Evolutionary conservation across 1,284 basidiomycete genomes (phyloP).

Genomic region (Mycosarcoma maydis): DNA sequence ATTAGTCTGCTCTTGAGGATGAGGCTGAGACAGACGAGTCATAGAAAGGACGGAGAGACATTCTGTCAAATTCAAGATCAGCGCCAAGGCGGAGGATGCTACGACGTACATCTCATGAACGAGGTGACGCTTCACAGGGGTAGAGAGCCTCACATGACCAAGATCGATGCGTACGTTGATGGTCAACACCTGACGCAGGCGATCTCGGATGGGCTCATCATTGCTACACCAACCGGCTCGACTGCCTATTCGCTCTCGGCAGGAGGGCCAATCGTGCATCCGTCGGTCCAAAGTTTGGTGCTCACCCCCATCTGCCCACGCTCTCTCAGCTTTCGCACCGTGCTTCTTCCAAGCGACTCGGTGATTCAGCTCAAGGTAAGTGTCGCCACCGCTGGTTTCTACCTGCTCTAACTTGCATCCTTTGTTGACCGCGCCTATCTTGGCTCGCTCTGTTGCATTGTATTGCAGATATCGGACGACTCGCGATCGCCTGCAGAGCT

Average conservation of each 20-base stretch:
- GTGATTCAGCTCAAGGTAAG: conserved; percentile 82
- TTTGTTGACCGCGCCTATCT: background rate
- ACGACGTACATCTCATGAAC: conserved; percentile 95
- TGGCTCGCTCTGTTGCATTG: conserved; percentile 63
- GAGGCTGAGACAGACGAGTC: conserved; percentile 53
- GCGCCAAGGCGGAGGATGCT: conserved; percentile 30
- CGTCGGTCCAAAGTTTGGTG: conserved; percentile 86
- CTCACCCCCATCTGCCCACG: conserved; percentile 94
- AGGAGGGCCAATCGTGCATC: conserved; percentile 95
- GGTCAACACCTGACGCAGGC: conserved; percentile 94
- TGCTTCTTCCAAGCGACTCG: conserved; percentile 85
- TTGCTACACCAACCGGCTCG: conserved; percentile 95
- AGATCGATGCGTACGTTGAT: conserved; percentile 94
- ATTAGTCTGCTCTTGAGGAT: conserved; percentile 58
- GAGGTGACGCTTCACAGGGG: conserved; percentile 93
- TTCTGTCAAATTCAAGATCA: conserved; percentile 38
- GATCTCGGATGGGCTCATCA: conserved; percentile 91
- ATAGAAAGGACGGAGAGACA: conserved; percentile 35
- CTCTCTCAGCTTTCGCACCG: conserved; percentile 88
- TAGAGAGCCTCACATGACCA: conserved; percentile 87
- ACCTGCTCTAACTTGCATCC: background rate
- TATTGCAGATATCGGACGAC: conserved; percentile 84
- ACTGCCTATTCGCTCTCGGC: conserved; percentile 96
- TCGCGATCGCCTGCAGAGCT: conserved; percentile 87
- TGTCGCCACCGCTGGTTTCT: background rate